Percentiles rank a stretch among this genome's conserved stretches.
phyloP scores from a whole-genome alignment of 257 asterid species.

The Solanum arcanum region DNA sequence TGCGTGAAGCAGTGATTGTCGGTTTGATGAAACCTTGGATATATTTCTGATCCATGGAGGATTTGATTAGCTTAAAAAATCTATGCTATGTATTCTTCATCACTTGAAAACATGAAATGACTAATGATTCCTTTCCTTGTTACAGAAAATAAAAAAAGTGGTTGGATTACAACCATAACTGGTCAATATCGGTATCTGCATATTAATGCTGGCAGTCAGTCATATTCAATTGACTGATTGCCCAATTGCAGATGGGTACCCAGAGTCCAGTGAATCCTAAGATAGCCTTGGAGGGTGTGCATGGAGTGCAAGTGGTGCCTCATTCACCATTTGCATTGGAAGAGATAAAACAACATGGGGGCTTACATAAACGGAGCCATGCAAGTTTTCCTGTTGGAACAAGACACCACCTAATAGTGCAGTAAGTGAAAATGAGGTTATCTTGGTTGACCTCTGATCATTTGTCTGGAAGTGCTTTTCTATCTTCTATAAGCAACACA shows the following conservation, averaged over 20 bases:
- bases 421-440: slow-evolving; percentile 33
- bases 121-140: background rate
- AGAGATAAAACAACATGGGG: slow-evolving; percentile 53
- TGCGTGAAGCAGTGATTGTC: background rate
- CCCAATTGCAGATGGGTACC: slow-evolving; percentile 47
- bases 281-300: slow-evolving; percentile 46
- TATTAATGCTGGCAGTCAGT: slow-evolving; percentile 62
- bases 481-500: background rate
- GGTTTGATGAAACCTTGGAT: background rate
- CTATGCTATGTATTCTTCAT: background rate
- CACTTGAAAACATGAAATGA: background rate
- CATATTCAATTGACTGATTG: slow-evolving; percentile 61
- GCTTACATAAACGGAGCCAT: slow-evolving; percentile 16
- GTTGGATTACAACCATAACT: background rate
- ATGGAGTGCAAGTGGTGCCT: slow-evolving; percentile 64
- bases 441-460: background rate
- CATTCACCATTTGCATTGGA: slow-evolving; percentile 57
- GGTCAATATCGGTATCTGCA: slow-evolving; percentile 6
- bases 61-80: background rate
- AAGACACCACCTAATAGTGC: slow-evolving; percentile 28
- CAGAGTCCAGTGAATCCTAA: slow-evolving; percentile 36
- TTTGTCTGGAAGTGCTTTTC: background rate
- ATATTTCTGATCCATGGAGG: background rate
- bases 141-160: slow-evolving; percentile 11
- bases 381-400: slow-evolving; percentile 21